phyloP scores from a whole-genome alignment of 331 rosid genomes.

The Malus hybrid region DNA sequence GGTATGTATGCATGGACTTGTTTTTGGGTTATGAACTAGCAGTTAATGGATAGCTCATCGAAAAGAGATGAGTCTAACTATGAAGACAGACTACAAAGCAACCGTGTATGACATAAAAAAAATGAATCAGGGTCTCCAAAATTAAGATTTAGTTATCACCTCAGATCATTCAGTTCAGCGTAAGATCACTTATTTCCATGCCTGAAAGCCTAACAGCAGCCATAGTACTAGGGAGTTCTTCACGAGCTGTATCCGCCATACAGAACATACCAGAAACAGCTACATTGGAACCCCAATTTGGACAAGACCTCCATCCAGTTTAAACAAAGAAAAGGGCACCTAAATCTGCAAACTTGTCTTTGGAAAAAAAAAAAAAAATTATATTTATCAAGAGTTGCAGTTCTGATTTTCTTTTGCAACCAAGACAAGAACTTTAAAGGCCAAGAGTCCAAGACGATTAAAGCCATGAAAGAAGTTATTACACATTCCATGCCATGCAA shows the following conservation, averaged over 20 bases:
- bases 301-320: not conserved
- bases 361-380: not conserved
- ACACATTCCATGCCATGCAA: not conserved
- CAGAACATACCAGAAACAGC: not conserved
- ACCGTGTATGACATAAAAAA: constrained; percentile 2
- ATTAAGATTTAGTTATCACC: constrained; percentile 35
- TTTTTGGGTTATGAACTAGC: not conserved
- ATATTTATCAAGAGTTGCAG: not conserved
- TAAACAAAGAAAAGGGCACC: constrained; percentile 1
- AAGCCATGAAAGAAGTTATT: not conserved
- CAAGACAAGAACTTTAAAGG: not conserved
- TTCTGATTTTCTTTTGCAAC: not conserved
- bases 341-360: not conserved
- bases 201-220: constrained; percentile 92
- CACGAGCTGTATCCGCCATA: constrained; percentile 86
- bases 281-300: not conserved
- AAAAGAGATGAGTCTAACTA: too few relatives aligned
- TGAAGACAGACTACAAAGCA: not conserved
- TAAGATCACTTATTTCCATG: constrained; percentile 96
- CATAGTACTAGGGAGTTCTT: constrained; percentile 97
- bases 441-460: not conserved
- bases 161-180: constrained; percentile 51
- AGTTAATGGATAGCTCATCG: not conserved
- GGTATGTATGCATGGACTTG: not conserved
- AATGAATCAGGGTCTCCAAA: not conserved